A percentile compares a stretch with the other conserved stretches of the same genome.
Evolutionary conservation across 257 asterid species (phyloP).

Genomic region (Rubia yunnanensis): DNA sequence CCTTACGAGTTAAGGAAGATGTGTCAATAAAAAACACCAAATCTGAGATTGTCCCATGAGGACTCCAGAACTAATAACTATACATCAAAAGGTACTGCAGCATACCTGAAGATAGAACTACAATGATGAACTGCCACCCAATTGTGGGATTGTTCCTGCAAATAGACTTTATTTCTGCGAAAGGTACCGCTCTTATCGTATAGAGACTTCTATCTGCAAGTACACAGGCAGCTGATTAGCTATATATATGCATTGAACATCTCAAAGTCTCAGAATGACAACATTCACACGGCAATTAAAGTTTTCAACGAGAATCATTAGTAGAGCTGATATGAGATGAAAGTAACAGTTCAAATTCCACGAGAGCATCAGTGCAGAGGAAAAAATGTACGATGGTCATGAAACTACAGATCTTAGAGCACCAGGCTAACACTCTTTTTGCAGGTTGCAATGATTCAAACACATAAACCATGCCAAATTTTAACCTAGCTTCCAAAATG

Average conservation of each 20-base stretch:
- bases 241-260: background rate
- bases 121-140: constrained; percentile 92
- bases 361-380: background rate
- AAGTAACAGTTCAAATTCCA: background rate
- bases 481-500: background rate
- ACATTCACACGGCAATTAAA: background rate
- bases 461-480: background rate
- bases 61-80: background rate
- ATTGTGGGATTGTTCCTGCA: constrained; percentile 83
- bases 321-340: background rate
- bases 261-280: background rate
- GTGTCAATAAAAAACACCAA: background rate
- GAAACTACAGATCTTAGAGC: background rate
- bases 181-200: constrained; percentile 81
- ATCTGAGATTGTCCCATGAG: background rate
- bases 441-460: background rate
- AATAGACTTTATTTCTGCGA: constrained; percentile 76
- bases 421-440: background rate
- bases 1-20: background rate
- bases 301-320: background rate
- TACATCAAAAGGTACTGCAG: constrained; percentile 10
- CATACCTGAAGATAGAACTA: constrained; percentile 83
- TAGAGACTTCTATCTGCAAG: constrained; percentile 82
- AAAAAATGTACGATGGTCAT: background rate
- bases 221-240: background rate